These are phyloP conservation scores for Acidomyces sp. DNA, from an alignment of 495 filamentous ascomycete genomes.

Conservation along the genomic window DNA sequence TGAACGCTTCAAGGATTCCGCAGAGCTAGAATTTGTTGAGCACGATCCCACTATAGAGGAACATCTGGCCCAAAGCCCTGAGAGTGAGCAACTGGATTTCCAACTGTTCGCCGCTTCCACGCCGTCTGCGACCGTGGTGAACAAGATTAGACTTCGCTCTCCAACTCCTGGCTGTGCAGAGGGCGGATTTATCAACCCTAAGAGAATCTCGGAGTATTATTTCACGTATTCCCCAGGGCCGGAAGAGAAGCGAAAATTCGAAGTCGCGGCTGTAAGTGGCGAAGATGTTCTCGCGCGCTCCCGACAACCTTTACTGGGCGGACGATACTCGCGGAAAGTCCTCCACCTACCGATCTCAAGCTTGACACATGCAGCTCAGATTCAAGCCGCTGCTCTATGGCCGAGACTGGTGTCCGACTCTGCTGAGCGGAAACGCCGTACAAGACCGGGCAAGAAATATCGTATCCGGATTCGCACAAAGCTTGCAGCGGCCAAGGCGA, in stretches of 20 bases:
- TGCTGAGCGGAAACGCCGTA: not conserved
- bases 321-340: slow-evolving; percentile 10
- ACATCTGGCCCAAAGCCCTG: not conserved
- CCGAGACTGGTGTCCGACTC: not conserved
- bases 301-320: slow-evolving; percentile 4
- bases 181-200: slow-evolving; percentile 4
- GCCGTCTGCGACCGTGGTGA: not conserved
- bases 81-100: slow-evolving; percentile 9
- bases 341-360: slow-evolving; percentile 1
- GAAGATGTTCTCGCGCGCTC: slow-evolving; percentile 3
- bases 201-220: slow-evolving; percentile 3
- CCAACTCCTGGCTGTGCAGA: slow-evolving; percentile 2
- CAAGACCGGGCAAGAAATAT: slow-evolving; percentile 8
- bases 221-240: not conserved
- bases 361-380: not conserved
- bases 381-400: not conserved
- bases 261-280: slow-evolving; percentile 1
- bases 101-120: slow-evolving; percentile 9
- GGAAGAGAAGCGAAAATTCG: not conserved
- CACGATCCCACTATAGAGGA: not conserved
- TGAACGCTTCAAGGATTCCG: not conserved
- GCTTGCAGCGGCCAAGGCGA: slow-evolving; percentile 2
- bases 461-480: slow-evolving; percentile 6
- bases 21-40: slow-evolving; percentile 2
- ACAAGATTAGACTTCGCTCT: slow-evolving; percentile 11